phyloP scores from a whole-genome alignment of 352 stramenopile species.

The Phytophthora hibernalis region DNA sequence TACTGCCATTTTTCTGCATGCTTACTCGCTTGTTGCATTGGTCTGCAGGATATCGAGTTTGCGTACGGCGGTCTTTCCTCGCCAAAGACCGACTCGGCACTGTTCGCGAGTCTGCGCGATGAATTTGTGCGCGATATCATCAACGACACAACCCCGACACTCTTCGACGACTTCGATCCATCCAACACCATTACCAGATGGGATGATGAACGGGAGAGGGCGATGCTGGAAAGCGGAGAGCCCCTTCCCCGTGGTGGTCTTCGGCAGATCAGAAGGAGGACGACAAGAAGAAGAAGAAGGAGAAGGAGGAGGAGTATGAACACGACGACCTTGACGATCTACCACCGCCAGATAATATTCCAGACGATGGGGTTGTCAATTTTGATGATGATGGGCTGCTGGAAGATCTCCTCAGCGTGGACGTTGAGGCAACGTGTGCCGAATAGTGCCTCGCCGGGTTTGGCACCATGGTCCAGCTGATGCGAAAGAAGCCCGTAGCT shows the following conservation, averaged over 20 bases:
- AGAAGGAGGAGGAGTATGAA: slow-evolving; percentile 20
- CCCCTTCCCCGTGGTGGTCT: slow-evolving; percentile 65
- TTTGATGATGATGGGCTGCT: slow-evolving; percentile 49
- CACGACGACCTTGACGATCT: slow-evolving; percentile 38
- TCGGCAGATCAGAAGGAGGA: slow-evolving; percentile 19
- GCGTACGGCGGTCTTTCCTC: slow-evolving; percentile 73
- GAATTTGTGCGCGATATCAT: slow-evolving; percentile 64
- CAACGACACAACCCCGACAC: slow-evolving; percentile 49
- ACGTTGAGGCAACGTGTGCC: slow-evolving; percentile 49
- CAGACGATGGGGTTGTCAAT: slow-evolving; percentile 31
- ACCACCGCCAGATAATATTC: slow-evolving; percentile 51
- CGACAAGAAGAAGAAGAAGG: not conserved
- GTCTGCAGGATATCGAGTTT: slow-evolving; percentile 67
- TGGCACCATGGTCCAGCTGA: slow-evolving; percentile 11
- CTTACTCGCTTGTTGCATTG: slow-evolving; percentile 5
- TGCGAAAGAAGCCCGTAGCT: not conserved
- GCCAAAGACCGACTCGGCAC: slow-evolving; percentile 35
- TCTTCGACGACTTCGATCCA: slow-evolving; percentile 57
- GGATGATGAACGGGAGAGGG: slow-evolving; percentile 51
- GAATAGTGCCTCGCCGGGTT: slow-evolving; percentile 26
- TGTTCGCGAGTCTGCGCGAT: slow-evolving; percentile 55
- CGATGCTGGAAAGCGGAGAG: slow-evolving; percentile 47
- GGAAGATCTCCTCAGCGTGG: slow-evolving; percentile 60
- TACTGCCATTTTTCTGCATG: not conserved
- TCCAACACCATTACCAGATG: slow-evolving; percentile 24